Evolutionary conservation across 768 basidiomycete species (phyloP), one percentile per base, ranked within the genome.

Genomic region (Tulasnella sp.): DNA sequence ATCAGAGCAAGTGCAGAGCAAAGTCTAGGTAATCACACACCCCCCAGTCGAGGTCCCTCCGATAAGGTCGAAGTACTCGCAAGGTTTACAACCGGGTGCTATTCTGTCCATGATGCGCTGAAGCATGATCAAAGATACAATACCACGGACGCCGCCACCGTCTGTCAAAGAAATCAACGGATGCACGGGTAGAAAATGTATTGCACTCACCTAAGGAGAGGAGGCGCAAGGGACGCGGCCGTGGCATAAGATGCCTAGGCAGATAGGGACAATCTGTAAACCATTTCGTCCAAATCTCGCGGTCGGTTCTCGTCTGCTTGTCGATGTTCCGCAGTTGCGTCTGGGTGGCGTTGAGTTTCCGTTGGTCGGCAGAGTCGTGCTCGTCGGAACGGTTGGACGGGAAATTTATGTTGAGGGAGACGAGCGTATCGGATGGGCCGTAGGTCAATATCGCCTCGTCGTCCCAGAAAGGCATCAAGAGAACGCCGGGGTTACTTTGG

Each of bases 21-120:
- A n/a, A 42, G 25, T 25, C 27, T 15, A 19, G 49, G 17, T 0
- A 59, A 31, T 21, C 29, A 17, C 4, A 6, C 49, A 15, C 32
- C 49, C 49, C 21, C 49, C 49, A 3, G 49, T 50, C 15, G 49
- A 50, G 34, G 49, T 50, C 34, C 49, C 49, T 12, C 49, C 49
- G 21, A 50, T 50, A 0, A 50, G 29, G 34, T 50, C 49, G 34
- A 50, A 50, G 23, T 32, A 50, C 19, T 50, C 49, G 29, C 49
- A 50, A 27, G 49, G 49, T 15, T 39, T 37, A 11, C 23, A 15
- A 12, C 19, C 23, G 5, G 49, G 49, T 17, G 52, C 32, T 1
- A 50, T 32, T 31, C 21, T 32, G 19, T 32, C 23, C 49, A 50
- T 34, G 49, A 50, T 31, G 19, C 34, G 49, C 12, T 50, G 25